These are phyloP conservation scores for Linnemannia schmuckeri DNA, from an alignment of 192 early-diverging fungal species.

Conservation along the genomic window DNA sequence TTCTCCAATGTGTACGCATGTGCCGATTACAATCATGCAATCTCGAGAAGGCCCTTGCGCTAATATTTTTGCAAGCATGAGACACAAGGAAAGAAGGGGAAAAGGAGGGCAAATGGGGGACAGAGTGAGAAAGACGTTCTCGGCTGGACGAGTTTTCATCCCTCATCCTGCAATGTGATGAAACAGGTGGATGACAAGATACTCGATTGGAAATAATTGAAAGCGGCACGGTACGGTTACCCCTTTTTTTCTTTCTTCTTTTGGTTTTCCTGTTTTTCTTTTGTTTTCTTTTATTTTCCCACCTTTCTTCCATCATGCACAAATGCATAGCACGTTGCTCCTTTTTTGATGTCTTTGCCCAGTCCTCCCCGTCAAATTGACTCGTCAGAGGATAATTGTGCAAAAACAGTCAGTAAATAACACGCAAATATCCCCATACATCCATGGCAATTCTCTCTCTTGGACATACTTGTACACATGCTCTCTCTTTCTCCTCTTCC, in stretches of 20 bases:
- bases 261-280: neutral
- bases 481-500: no score
- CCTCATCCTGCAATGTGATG: neutral
- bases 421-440: neutral
- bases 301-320: neutral
- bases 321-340: neutral
- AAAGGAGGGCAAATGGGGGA: neutral
- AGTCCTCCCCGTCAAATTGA: neutral
- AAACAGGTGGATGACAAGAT: neutral
- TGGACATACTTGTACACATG: no score
- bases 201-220: no score
- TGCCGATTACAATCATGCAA: slow-evolving; percentile 84
- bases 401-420: neutral
- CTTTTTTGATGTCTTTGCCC: neutral
- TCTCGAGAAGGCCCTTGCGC: slow-evolving; percentile 69
- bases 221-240: no score
- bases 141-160: neutral
- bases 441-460: neutral
- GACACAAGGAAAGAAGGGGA: neutral
- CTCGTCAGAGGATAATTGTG: neutral
- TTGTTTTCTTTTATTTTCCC: neutral
- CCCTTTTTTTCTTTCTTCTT: neutral
- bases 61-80: slow-evolving; percentile 7
- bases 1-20: slow-evolving; percentile 79
- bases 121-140: neutral